A percentile compares a stretch with the other conserved stretches of the same genome.
Conservation (phyloP, 306 rosid genomes). For the Lithocarpus polystachyus region DNA sequence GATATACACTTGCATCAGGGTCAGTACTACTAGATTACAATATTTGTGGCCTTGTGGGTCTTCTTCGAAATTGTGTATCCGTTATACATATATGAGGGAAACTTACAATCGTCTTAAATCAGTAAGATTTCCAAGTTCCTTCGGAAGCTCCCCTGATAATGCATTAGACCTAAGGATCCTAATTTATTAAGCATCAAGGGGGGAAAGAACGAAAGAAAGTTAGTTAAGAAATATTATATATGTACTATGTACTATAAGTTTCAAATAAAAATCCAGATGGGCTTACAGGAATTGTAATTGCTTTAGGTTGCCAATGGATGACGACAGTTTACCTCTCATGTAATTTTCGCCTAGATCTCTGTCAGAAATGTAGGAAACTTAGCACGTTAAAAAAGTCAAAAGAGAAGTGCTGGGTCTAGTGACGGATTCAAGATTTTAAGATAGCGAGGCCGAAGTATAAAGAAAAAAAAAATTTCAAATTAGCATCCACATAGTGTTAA, state of each 20-base stretch:
- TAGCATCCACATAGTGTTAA: too few relatives aligned
- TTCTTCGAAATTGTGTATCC: neutral
- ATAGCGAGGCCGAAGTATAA: too few relatives aligned
- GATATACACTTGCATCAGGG: neutral
- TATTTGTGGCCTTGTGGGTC: neutral
- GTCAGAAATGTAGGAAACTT: conserved; percentile 13
- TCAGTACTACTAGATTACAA: neutral
- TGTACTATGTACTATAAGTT: neutral
- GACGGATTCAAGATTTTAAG: too few relatives aligned
- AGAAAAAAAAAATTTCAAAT: too few relatives aligned
- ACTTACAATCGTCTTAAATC: conserved; percentile 46
- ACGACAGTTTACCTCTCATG: conserved; percentile 64
- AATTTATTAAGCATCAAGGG: neutral
- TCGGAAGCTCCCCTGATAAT: conserved; percentile 74
- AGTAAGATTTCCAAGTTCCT: conserved; percentile 62
- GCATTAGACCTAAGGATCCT: conserved; percentile 58
- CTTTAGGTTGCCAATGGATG: conserved; percentile 62
- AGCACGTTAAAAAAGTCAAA: neutral
- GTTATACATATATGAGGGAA: neutral
- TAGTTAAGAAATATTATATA: neutral
- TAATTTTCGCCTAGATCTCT: conserved; percentile 53
- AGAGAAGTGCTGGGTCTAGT: too few relatives aligned
- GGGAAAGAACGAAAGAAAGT: neutral
- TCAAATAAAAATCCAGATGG: neutral
- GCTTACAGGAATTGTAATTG: conserved; percentile 63